phyloP scores from a whole-genome alignment of 768 basidiomycete genomes.

The Xerocomus brunneocitrinus region DNA sequence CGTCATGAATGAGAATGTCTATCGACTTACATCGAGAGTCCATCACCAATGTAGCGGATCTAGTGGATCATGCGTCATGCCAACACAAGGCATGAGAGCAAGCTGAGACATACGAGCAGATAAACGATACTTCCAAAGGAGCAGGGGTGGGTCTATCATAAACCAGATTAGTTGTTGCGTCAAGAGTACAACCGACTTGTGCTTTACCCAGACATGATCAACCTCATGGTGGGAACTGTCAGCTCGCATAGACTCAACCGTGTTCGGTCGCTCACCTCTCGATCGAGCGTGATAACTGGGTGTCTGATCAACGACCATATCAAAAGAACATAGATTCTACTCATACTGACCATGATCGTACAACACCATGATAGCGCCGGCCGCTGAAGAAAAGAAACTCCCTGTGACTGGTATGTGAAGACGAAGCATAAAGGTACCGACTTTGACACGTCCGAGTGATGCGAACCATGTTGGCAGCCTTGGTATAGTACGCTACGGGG shows the following conservation, averaged over 20 bases:
- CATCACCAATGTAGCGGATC: constrained; percentile 25
- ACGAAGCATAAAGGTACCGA: not conserved
- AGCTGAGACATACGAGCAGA: constrained; percentile 14
- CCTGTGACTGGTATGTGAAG: not conserved
- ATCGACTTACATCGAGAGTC: constrained; percentile 14
- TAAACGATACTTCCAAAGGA: constrained; percentile 19
- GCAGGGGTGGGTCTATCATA: constrained; percentile 1
- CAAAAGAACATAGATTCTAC: not conserved
- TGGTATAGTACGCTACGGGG: constrained; percentile 1
- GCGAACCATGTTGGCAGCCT: not conserved
- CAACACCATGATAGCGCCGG: constrained; percentile 7
- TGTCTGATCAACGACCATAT: not conserved
- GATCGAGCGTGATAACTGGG: constrained; percentile 13
- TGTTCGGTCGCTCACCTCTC: constrained; percentile 8
- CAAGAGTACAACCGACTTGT: not conserved
- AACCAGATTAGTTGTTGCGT: not conserved
- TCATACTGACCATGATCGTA: constrained; percentile 18
- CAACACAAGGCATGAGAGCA: not conserved
- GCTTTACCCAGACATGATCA: constrained; percentile 18
- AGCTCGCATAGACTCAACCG: not conserved
- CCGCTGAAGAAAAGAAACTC: not conserved
- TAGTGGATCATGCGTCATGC: not conserved
- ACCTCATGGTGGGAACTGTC: constrained; percentile 3
- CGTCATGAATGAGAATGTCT: not conserved
- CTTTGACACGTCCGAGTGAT: constrained; percentile 11